These are phyloP conservation scores for Neophaeococcomyces mojaviensis DNA, from an alignment of 2,329 filamentous ascomycete genomes.

Conservation along the genomic window DNA sequence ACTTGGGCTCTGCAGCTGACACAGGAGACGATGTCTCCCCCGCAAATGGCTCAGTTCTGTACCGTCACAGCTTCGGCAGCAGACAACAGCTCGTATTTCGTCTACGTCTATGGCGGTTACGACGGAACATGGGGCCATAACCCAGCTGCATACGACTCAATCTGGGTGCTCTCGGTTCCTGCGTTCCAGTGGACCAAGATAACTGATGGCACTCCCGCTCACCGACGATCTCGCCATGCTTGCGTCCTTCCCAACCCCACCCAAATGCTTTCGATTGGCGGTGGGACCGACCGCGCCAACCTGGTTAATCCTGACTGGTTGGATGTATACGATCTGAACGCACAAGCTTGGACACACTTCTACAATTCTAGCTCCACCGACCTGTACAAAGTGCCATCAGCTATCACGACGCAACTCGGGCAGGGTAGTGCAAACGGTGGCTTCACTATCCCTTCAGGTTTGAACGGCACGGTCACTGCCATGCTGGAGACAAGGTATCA, in stretches of 20 bases:
- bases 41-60: constrained; percentile 33
- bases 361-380: background rate
- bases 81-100: constrained; percentile 31
- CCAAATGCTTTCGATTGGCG: background rate
- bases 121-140: constrained; percentile 18
- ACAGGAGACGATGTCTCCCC: constrained; percentile 28
- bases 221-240: background rate
- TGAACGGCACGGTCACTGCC: background rate
- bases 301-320: background rate
- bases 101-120: constrained; percentile 32
- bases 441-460: background rate
- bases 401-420: background rate
- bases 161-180: constrained; percentile 30
- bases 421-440: background rate
- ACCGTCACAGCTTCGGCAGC: constrained; percentile 33
- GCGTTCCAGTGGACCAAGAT: constrained; percentile 27
- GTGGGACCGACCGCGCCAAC: background rate
- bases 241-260: background rate
- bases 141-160: constrained; percentile 25
- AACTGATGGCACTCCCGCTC: background rate
- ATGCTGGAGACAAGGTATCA: background rate
- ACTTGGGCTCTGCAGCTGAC: constrained; percentile 37
- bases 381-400: background rate
- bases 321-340: constrained; percentile 3
- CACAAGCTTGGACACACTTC: background rate